Percentiles rank a stretch among this genome's conserved stretches.
These are phyloP conservation scores for Bromus sterilis DNA, from an alignment of 176 grass and related monocot genomes.

Conservation along the genomic window DNA sequence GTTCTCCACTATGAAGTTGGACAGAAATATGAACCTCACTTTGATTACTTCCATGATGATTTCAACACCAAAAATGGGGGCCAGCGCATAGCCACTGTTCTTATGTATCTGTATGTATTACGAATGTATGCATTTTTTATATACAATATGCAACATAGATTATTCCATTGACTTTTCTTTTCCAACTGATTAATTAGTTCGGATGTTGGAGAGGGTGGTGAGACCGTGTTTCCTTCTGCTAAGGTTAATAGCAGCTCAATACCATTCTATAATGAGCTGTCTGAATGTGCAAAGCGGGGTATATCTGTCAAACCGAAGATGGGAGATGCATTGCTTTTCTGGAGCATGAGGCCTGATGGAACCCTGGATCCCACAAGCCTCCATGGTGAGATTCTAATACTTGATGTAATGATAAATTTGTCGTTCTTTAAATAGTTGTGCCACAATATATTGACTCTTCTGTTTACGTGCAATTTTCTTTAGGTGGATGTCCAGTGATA, in stretches of 20 bases:
- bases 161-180: slow-evolving; percentile 20
- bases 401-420: background rate
- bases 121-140: background rate
- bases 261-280: slow-evolving; percentile 74
- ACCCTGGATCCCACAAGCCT: slow-evolving; percentile 73
- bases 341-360: slow-evolving; percentile 96
- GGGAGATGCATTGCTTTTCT: slow-evolving; percentile 97
- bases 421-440: background rate
- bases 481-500: slow-evolving; percentile 86
- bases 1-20: slow-evolving; percentile 97
- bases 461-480: slow-evolving; percentile 1
- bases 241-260: slow-evolving; percentile 76
- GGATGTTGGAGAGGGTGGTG: slow-evolving; percentile 97
- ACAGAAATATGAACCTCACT: slow-evolving; percentile 94
- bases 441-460: background rate
- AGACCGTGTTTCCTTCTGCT: slow-evolving; percentile 76
- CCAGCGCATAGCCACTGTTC: slow-evolving; percentile 91
- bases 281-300: slow-evolving; percentile 73
- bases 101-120: slow-evolving; percentile 96
- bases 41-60: slow-evolving; percentile 93
- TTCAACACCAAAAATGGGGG: slow-evolving; percentile 85
- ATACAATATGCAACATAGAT: background rate
- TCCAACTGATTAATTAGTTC: slow-evolving; percentile 51
- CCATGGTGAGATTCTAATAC: slow-evolving; percentile 58
- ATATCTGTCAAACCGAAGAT: slow-evolving; percentile 88